Evolutionary conservation across 176 grass and related monocot species (phyloP).

Genomic region (Tuctoria greenei): DNA sequence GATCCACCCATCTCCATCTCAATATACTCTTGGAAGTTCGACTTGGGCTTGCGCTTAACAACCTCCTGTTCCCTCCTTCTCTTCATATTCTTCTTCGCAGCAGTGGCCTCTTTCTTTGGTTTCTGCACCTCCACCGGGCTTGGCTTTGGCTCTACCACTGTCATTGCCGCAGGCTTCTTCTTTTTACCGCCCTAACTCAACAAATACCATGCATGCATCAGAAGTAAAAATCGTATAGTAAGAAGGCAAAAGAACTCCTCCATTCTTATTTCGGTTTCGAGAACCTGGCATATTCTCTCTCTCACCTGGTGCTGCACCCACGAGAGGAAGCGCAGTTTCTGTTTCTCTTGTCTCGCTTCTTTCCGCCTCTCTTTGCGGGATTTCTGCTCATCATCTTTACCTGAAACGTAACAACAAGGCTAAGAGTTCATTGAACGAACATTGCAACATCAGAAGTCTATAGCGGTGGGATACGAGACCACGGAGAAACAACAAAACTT

Average conservation of each 20-base stretch:
- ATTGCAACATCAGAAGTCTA: neutral
- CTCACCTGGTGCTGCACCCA: conserved; percentile 64
- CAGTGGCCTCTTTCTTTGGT: conserved; percentile 23
- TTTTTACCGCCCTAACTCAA: conserved; percentile 44
- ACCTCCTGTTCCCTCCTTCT: conserved; percentile 37
- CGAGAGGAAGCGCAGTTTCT: conserved; percentile 43
- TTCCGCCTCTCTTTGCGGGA: conserved; percentile 59
- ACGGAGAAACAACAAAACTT: neutral
- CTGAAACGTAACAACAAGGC: conserved; percentile 4
- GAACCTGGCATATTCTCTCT: conserved; percentile 16
- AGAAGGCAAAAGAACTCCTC: neutral
- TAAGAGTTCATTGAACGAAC: neutral
- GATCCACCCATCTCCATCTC: conserved; percentile 64
- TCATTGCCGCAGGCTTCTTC: conserved; percentile 13
- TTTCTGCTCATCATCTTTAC: conserved; percentile 24
- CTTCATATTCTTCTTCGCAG: conserved; percentile 16
- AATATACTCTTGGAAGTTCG: conserved; percentile 77
- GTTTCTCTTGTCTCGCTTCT: conserved; percentile 47
- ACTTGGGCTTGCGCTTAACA: conserved; percentile 41
- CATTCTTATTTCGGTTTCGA: neutral
- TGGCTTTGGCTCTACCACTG: conserved; percentile 15
- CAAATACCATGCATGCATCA: neutral
- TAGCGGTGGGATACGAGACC: neutral
- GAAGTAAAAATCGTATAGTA: neutral
- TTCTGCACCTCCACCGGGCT: conserved; percentile 36